Conservation (phyloP, 2,329 filamentous ascomycete genomes). For the Exophiala sp. region DNA sequence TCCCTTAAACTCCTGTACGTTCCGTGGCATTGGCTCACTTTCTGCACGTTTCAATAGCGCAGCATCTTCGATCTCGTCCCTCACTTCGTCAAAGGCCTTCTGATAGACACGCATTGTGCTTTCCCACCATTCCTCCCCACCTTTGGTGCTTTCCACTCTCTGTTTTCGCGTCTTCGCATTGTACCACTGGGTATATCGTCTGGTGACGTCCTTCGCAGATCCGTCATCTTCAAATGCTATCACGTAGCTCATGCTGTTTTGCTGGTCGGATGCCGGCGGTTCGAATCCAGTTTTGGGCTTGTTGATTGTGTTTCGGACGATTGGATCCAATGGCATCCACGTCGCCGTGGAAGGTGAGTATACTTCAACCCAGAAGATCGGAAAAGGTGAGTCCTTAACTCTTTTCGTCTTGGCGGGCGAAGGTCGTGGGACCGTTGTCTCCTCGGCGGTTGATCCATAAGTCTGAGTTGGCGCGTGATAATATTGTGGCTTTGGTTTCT, state of each 20-base stretch:
- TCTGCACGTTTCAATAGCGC: conserved; percentile 69
- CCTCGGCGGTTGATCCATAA: conserved; percentile 12
- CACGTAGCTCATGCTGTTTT: conserved; percentile 78
- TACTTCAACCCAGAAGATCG: conserved; percentile 92
- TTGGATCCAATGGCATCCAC: conserved; percentile 83
- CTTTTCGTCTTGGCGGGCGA: conserved; percentile 9
- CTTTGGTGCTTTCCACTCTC: conserved; percentile 67
- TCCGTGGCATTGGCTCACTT: conserved; percentile 79
- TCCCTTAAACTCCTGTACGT: conserved; percentile 80
- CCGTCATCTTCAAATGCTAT: conserved; percentile 80
- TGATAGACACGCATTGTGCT: conserved; percentile 42
- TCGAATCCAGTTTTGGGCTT: conserved; percentile 70
- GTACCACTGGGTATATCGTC: conserved; percentile 80
- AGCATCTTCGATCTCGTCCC: conserved; percentile 80
- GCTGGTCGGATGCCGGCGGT: conserved; percentile 71
- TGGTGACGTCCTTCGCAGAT: conserved; percentile 77
- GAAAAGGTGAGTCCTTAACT: conserved; percentile 64
- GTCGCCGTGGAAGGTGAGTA: conserved; percentile 83
- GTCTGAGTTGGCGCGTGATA: conserved; percentile 31
- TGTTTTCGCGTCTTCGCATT: conserved; percentile 82
- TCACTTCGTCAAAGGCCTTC: conserved; percentile 51
- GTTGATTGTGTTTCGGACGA: conserved; percentile 76
- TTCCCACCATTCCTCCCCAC: conserved; percentile 56
- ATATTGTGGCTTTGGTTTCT: conserved; percentile 37
- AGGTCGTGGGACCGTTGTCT: conserved; percentile 1